Evolutionary conservation across 2,329 filamentous ascomycete genomes (phyloP), one percentile per base, ranked within the genome.

Genomic region (Colletotrichum cordylinicola): DNA sequence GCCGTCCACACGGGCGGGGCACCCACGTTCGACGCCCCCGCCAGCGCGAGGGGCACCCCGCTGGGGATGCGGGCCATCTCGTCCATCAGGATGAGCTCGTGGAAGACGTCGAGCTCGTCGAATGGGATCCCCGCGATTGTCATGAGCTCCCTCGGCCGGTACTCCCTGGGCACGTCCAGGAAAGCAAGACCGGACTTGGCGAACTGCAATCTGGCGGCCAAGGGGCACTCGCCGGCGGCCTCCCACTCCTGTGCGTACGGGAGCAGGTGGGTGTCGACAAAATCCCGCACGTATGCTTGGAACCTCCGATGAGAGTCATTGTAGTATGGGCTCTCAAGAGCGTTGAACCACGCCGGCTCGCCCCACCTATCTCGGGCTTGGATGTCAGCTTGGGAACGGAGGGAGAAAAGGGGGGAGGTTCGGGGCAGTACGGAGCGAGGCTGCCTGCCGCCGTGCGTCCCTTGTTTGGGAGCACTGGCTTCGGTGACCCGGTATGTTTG

Each of bases 181-280:
- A 86, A 79, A 5, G 83, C 82, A 21, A 86, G 86, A 3, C 87
- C 86, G 1, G 86, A 83, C 62, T 83, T 80, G 74, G 83, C 82
- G 70, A 86, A 86, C 8, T 79, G 79, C 8, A 80, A 80, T 56
- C 84, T 81, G 43, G 84, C 88, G 61, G 83, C 79, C 8, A 83
- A 80, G 13, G 90, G 90, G 15, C 90, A 89, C 70, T 88, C 81
- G 2, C 89, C 88, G 4, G 88, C 88, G 5, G 86, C 87, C 80
- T 94, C 93, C 92, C 93, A 94, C 52, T 93, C 90, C 37, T 92
- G 87, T 6, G 90, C 89, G 77, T 89, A 86, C 0, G 91, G 92
- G 3, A 90, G 84, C 60, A 94, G 86, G 48, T 92, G 84, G 3
- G 87, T 85, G 74, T 94, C 89, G 64, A 94, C 85, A 76, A 93